Conservation (phyloP, 371 early-diverging fungal genomes). For the Mortierella sp. region DNA sequence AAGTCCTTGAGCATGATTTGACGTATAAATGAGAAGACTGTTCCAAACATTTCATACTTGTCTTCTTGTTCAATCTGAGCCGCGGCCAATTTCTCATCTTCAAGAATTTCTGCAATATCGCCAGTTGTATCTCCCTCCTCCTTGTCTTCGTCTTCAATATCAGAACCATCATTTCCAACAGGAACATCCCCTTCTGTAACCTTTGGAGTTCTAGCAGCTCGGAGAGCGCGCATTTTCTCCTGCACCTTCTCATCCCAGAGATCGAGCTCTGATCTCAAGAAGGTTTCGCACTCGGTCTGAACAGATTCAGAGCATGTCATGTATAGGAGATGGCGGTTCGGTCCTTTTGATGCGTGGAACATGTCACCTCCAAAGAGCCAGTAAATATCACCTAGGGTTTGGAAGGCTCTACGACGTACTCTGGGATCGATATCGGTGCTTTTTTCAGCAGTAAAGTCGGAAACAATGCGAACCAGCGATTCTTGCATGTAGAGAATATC, state of each 20-base stretch:
- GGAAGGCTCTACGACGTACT: slow-evolving; percentile 60
- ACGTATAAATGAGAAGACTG: slow-evolving; percentile 53
- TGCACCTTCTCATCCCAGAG: slow-evolving; percentile 36
- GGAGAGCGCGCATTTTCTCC: slow-evolving; percentile 26
- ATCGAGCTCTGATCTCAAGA: slow-evolving; percentile 56
- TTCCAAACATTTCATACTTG: slow-evolving; percentile 57
- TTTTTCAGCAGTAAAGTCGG: slow-evolving; percentile 56
- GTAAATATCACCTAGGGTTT: slow-evolving; percentile 64
- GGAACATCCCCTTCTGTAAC: background rate
- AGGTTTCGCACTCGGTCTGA: slow-evolving; percentile 58
- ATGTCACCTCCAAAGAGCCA: slow-evolving; percentile 70
- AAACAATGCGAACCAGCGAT: slow-evolving; percentile 58
- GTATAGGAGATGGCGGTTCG: slow-evolving; percentile 53
- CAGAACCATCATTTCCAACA: slow-evolving; percentile 26
- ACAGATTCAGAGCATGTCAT: slow-evolving; percentile 57
- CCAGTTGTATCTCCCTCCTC: background rate
- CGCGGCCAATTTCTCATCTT: slow-evolving; percentile 46
- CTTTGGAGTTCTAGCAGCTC: slow-evolving; percentile 27
- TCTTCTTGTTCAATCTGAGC: slow-evolving; percentile 43
- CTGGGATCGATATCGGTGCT: slow-evolving; percentile 18
- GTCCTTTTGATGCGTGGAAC: slow-evolving; percentile 51
- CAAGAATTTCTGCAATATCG: slow-evolving; percentile 23
- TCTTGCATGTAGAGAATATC: slow-evolving; percentile 56
- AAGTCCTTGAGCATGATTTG: slow-evolving; percentile 59
- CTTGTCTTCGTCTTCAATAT: slow-evolving; percentile 5